Base-by-base conservation (phyloP, 2,329 filamentous ascomycete species). In the Pestalotiopsis fici region DNA sequence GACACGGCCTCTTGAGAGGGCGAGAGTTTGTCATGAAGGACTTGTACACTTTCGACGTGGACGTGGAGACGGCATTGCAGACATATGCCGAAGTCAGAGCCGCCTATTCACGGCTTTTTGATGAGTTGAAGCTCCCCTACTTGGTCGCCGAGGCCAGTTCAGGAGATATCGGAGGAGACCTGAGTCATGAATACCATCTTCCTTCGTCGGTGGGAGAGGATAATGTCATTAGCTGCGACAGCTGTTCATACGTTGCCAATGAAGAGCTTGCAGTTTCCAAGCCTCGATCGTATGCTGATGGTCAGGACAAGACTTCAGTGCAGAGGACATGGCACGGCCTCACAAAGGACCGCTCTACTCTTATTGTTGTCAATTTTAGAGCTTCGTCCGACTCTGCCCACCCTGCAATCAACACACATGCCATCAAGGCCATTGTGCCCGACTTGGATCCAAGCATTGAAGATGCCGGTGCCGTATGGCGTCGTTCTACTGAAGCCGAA, bases 11-110 rank as follows among this genome's bases (percentile, higher is more conserved):
- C 2, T 83, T 99, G 9, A 90, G 96, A 11, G 92, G 93, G 0
- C 90, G 94, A 69, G 96, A 99, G 75, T 99, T 99, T 74, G 82
- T 94, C 72, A 99, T 99, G 96, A 99, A 99, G 79, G 96, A 99
- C 78, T 86, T 99, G 1, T 99, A 99, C 78, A 98, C 95, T 0
- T 99, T 99, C 75, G 96, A 99, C 75, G 82, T 86, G 43, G 91
- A 86, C 3, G 77, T 84, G 0, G 81, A 87, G 28, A 82, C 87
- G n/a, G 95, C 95, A 1, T 82, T 95, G n/a, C 81, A 87, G 62
- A 97, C 95, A 0, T 99, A 99, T 73, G 80, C 88, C 6, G 82
- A 90, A 55, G 94, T 97, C 2, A 88, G 92, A 62, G 78, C 79
- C 47, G 91, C 92, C 1, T 99, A 99, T 77, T 85, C 83, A 13